Conservation (phyloP, 2,329 filamentous ascomycete species). For the Talaromyces sp. region DNA sequence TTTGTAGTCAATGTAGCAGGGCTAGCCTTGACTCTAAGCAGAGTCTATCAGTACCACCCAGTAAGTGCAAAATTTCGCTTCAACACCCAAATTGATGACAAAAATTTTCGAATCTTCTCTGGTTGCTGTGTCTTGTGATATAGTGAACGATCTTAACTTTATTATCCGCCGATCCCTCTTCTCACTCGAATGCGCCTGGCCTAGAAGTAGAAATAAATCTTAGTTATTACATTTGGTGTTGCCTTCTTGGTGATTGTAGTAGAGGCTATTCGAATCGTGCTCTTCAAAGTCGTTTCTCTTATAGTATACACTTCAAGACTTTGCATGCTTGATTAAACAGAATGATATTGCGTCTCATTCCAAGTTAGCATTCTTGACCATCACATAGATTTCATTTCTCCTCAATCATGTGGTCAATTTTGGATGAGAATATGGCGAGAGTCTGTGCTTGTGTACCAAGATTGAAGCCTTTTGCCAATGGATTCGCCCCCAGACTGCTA, state of each 20-base stretch:
- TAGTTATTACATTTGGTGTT: neutral
- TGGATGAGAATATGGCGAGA: conserved; percentile 40
- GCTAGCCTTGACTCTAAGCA: conserved; percentile 74
- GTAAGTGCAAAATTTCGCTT: conserved; percentile 63
- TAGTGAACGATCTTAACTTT: conserved; percentile 84
- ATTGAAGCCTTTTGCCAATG: conserved; percentile 30
- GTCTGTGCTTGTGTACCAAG: conserved; percentile 42
- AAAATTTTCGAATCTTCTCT: conserved; percentile 63
- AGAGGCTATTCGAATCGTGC: neutral
- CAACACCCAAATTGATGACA: conserved; percentile 35
- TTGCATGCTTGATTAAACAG: neutral
- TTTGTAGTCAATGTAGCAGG: conserved; percentile 77
- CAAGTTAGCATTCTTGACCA: neutral
- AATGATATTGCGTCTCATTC: neutral
- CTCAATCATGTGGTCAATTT: conserved; percentile 30
- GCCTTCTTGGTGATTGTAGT: neutral
- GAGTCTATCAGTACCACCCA: conserved; percentile 80
- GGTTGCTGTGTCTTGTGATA: conserved; percentile 80
- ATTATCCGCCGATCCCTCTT: conserved; percentile 79
- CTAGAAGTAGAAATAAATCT: conserved; percentile 60
- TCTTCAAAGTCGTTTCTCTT: neutral
- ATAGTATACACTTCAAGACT: neutral
- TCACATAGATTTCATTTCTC: neutral
- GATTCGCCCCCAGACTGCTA: neutral
- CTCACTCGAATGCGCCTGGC: conserved; percentile 82